These are phyloP conservation scores for Diplosphaera chodatii DNA, from an alignment of 139 green algal species.

Conservation along the genomic window DNA sequence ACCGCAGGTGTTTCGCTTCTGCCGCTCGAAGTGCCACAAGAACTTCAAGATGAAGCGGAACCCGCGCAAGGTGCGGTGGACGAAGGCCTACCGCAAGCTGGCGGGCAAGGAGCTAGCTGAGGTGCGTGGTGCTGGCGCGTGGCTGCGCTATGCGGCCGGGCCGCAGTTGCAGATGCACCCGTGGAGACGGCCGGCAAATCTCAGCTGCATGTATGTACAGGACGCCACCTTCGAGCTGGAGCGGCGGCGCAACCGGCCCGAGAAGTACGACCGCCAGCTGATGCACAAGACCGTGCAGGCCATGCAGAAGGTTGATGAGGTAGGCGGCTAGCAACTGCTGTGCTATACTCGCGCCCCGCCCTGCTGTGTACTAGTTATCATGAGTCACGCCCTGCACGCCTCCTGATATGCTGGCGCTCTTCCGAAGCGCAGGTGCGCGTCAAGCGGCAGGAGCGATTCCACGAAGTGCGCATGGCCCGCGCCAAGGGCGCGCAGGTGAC, in stretches of 20 bases:
- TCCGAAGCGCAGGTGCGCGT: constrained; percentile 23
- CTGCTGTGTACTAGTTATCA: no score
- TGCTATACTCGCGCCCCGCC: no score
- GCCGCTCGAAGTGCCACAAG: constrained; percentile 96
- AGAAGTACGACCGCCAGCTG: constrained; percentile 92
- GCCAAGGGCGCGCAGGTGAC: constrained; percentile 43
- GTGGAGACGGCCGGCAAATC: no score
- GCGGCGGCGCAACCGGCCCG: constrained; percentile 84
- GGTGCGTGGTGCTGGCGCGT: constrained; percentile 29
- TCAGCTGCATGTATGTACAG: no score
- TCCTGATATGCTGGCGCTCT: no score
- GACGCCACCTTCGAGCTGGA: constrained; percentile 98
- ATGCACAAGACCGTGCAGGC: constrained; percentile 88
- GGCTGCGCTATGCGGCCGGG: no score
- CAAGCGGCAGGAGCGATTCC: constrained; percentile 81
- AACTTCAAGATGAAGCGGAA: constrained; percentile 99
- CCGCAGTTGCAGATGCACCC: no score
- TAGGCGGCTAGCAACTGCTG: constrained; percentile 25
- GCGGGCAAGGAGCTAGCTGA: constrained; percentile 91
- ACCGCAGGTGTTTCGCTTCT: constrained; percentile 91
- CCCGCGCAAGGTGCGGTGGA: constrained; percentile 95
- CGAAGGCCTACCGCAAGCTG: constrained; percentile 92
- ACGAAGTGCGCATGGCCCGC: constrained; percentile 77
- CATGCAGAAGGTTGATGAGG: constrained; percentile 82
- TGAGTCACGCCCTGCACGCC: no score